These are phyloP conservation scores for Paratinospora sagittata DNA, from an alignment of 164 flowering plant species.

Conservation along the genomic window DNA sequence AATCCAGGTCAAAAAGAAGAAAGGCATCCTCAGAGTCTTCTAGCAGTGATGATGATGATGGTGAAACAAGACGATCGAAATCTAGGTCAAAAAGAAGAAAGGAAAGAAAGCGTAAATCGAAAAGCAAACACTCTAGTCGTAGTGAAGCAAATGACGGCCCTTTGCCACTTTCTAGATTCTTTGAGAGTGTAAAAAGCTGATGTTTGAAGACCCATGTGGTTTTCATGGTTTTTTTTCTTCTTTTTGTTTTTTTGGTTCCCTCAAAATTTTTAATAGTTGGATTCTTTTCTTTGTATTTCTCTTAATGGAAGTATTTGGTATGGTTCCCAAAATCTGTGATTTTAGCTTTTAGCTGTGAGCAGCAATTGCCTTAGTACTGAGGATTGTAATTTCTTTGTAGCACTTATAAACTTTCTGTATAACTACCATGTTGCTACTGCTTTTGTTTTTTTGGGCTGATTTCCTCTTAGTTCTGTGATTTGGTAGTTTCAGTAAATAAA, in stretches of 20 bases:
- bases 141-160: slow-evolving; percentile 65
- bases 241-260: background rate
- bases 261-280: background rate
- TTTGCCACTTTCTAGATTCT: slow-evolving; percentile 91
- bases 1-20: slow-evolving; percentile 73
- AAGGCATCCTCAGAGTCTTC: too few relatives aligned
- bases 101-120: slow-evolving; percentile 68
- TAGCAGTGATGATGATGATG: too few relatives aligned
- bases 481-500: background rate
- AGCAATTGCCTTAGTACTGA: background rate
- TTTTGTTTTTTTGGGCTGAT: background rate
- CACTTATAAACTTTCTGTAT: background rate
- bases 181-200: slow-evolving; percentile 64
- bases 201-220: background rate
- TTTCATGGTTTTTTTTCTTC: background rate
- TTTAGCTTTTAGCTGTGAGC: background rate
- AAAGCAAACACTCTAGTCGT: slow-evolving; percentile 45
- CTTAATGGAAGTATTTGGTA: background rate
- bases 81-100: slow-evolving; percentile 68
- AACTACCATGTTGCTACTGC: background rate
- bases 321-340: background rate
- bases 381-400: background rate
- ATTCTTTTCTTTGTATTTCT: background rate
- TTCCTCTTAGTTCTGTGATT: background rate
- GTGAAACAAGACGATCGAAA: too few relatives aligned